These are phyloP conservation scores for Alternaria angustiovoidea DNA, from an alignment of 2,329 filamentous ascomycete species.

Conservation along the genomic window DNA sequence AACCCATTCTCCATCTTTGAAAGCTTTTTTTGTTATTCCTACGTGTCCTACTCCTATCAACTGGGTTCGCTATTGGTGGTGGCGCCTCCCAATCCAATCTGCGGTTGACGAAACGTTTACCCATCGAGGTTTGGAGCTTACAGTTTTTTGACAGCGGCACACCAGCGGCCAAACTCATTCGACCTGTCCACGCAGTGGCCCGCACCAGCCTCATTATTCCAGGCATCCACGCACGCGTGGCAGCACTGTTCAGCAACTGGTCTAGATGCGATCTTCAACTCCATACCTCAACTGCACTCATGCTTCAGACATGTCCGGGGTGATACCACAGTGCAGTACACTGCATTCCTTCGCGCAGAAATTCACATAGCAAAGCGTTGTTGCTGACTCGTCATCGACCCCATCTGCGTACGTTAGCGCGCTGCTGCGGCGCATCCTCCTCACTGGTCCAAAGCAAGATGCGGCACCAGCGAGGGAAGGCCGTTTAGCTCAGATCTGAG, in stretches of 20 bases:
- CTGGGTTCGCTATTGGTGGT: conserved; percentile 23
- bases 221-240: conserved; percentile 10
- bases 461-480: conserved; percentile 39
- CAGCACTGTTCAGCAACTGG: conserved; percentile 5
- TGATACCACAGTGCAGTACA: conserved; percentile 6
- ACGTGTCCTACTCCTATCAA: conserved; percentile 23
- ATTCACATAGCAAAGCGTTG: conserved; percentile 5
- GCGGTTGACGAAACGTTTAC: conserved; percentile 20
- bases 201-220: conserved; percentile 18
- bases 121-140: conserved; percentile 17
- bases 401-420: conserved; percentile 19
- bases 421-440: conserved; percentile 16
- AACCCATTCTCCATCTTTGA: conserved; percentile 34
- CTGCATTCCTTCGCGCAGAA: neutral
- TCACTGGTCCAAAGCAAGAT: conserved; percentile 35
- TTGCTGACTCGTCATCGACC: conserved; percentile 28
- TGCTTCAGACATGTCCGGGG: conserved; percentile 13
- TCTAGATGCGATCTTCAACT: conserved; percentile 6
- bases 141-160: conserved; percentile 40
- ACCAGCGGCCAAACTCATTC: conserved; percentile 26
- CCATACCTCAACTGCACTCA: conserved; percentile 5
- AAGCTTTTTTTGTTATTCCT: conserved; percentile 26
- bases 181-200: conserved; percentile 27
- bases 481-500: conserved; percentile 47
- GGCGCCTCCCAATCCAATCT: conserved; percentile 13